Evolutionary conservation across 192 early-diverging fungal species (phyloP).

Genomic region (Rhizoclosmatium sp.): DNA sequence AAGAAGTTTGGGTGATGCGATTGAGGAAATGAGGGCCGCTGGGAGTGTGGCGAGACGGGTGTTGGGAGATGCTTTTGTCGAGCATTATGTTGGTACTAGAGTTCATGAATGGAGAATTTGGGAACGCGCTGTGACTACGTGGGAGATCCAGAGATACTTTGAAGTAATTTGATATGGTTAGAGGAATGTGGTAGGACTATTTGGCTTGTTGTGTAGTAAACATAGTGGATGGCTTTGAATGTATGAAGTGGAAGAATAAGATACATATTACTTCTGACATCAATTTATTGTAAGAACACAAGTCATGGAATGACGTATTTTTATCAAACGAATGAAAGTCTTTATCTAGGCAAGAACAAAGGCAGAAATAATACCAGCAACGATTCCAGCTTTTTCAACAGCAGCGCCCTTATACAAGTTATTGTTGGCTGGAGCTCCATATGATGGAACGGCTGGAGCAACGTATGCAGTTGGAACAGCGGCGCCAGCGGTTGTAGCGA

Average conservation of each 20-base stretch:
- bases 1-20: slow-evolving; percentile 71
- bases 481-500: no score
- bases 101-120: slow-evolving; percentile 78
- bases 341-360: no score
- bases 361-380: no score
- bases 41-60: slow-evolving; percentile 74
- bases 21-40: slow-evolving; percentile 65
- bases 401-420: not conserved
- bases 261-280: no score
- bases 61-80: slow-evolving; percentile 77
- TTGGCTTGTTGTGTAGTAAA: not conserved
- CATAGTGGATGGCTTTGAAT: no score
- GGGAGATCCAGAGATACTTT: slow-evolving; percentile 74
- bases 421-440: not conserved
- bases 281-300: no score
- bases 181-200: not conserved
- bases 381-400: no score
- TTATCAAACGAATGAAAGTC: no score
- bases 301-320: no score
- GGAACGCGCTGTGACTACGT: slow-evolving; percentile 76
- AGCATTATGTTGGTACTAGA: slow-evolving; percentile 79
- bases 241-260: no score
- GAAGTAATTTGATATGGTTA: slow-evolving; percentile 56
- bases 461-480: no score
- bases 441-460: no score